Evolutionary conservation across 345 rosid genomes (phyloP).

Genomic region (Bruguiera gymnorhiza): DNA sequence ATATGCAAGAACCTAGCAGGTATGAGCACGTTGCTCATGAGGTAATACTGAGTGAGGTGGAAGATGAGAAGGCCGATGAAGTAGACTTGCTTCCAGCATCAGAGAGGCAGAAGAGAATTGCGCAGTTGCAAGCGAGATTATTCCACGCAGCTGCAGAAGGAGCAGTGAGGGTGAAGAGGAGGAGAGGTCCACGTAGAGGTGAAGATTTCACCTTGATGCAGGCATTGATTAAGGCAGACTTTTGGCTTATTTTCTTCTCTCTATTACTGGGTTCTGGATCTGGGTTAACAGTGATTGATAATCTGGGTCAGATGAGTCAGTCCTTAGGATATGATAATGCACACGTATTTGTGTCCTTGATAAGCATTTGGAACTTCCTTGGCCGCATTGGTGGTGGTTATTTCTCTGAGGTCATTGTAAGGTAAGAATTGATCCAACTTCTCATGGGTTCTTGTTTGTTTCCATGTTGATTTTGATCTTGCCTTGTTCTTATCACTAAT

Average conservation of each 20-base stretch:
- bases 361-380: slow-evolving; percentile 97
- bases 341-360: slow-evolving; percentile 87
- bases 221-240: slow-evolving; percentile 88
- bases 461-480: background rate
- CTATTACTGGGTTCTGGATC: slow-evolving; percentile 89
- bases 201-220: slow-evolving; percentile 90
- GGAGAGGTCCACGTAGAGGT: slow-evolving; percentile 81
- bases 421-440: slow-evolving; percentile 38
- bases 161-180: slow-evolving; percentile 74
- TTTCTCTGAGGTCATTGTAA: slow-evolving; percentile 85
- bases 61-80: slow-evolving; percentile 88
- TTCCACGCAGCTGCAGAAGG: slow-evolving; percentile 89
- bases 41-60: slow-evolving; percentile 81
- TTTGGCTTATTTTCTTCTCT: slow-evolving; percentile 88
- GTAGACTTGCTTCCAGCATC: slow-evolving; percentile 80
- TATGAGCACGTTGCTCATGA: slow-evolving; percentile 34
- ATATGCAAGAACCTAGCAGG: slow-evolving; percentile 46
- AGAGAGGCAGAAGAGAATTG: slow-evolving; percentile 77
- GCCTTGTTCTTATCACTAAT: slow-evolving; percentile 2
- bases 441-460: background rate
- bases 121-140: slow-evolving; percentile 69
- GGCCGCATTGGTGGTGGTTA: slow-evolving; percentile 95
- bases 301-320: slow-evolving; percentile 94
- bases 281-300: slow-evolving; percentile 89
- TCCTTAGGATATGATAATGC: slow-evolving; percentile 84